Evolutionary conservation across 2,329 filamentous ascomycete genomes (phyloP).

Genomic region (Ceratocystis huliohia): DNA sequence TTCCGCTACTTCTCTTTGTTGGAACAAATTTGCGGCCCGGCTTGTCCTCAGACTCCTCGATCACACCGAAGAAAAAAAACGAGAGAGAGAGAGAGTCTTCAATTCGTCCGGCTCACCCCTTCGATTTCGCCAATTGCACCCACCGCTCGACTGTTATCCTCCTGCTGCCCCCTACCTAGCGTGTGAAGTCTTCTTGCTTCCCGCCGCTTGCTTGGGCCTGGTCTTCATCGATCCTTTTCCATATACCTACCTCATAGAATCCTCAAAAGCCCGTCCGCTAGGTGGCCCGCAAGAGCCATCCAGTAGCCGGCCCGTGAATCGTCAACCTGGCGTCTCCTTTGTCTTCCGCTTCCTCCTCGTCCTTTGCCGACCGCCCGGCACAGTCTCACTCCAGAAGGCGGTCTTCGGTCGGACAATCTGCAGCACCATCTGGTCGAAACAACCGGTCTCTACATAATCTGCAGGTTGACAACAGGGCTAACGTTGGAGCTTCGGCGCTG

Average conservation of each 20-base stretch:
- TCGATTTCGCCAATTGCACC: not conserved
- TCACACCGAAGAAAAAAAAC: not conserved
- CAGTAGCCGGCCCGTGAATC: constrained; percentile 20
- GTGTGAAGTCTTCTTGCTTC: not conserved
- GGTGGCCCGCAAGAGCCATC: constrained; percentile 19
- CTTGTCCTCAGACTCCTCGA: not conserved
- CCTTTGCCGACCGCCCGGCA: constrained; percentile 38
- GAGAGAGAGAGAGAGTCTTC: not conserved
- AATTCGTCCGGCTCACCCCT: not conserved
- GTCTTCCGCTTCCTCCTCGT: constrained; percentile 38
- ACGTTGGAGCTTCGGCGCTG: constrained; percentile 14
- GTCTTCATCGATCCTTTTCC: not conserved
- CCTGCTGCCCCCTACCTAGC: not conserved
- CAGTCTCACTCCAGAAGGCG: constrained; percentile 39
- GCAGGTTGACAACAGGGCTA: constrained; percentile 15
- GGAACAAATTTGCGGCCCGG: not conserved
- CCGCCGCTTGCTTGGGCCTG: not conserved
- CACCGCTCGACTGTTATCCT: not conserved
- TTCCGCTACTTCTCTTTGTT: not conserved
- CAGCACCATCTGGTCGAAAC: constrained; percentile 26
- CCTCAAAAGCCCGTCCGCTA: constrained; percentile 20
- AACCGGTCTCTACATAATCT: constrained; percentile 18
- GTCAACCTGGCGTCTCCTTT: constrained; percentile 23
- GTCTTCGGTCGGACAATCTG: constrained; percentile 33
- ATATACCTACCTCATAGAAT: not conserved